Conservation (phyloP, 1,284 basidiomycete genomes). For the Phaffia rhodozyma region DNA sequence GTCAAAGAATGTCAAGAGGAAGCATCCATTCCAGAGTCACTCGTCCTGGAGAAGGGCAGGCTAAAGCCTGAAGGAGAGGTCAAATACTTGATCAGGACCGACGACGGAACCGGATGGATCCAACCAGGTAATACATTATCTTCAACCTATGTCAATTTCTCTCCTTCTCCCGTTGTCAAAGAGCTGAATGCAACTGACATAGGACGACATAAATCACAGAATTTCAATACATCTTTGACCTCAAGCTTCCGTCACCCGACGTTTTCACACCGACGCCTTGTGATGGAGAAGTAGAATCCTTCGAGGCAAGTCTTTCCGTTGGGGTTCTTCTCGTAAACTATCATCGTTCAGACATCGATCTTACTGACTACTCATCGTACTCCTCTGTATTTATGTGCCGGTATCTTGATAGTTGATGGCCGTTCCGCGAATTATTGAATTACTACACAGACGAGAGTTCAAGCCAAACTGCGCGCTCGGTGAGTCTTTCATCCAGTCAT, state of each 20-base stretch:
- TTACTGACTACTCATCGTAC: not conserved
- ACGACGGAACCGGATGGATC: conserved; percentile 51
- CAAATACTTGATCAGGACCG: conserved; percentile 45
- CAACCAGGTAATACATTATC: conserved; percentile 53
- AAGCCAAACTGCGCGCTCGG: conserved; percentile 76
- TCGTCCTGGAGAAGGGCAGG: conserved; percentile 47
- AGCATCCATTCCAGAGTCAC: conserved; percentile 55
- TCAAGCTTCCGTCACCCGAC: conserved; percentile 47
- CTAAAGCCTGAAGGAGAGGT: conserved; percentile 40
- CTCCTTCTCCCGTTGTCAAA: too few species aligned
- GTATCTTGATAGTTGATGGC: conserved; percentile 44
- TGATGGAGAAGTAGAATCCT: conserved; percentile 80
- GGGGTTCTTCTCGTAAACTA: not conserved
- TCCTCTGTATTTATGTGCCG: not conserved
- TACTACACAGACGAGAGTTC: conserved; percentile 56
- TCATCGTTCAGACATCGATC: not conserved
- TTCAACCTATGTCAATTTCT: too few species aligned
- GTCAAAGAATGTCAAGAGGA: conserved; percentile 83
- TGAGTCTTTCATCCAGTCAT: conserved; percentile 28
- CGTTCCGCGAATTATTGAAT: conserved; percentile 43
- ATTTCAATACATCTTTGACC: conserved; percentile 51
- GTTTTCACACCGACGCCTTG: conserved; percentile 51
- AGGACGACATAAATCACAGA: not conserved
- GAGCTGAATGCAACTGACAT: too few species aligned
- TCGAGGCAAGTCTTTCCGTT: conserved; percentile 45